Evolutionary conservation across 768 basidiomycete species (phyloP), one percentile per base, ranked within the genome.

Genomic region (Crassisporium funariophilum): DNA sequence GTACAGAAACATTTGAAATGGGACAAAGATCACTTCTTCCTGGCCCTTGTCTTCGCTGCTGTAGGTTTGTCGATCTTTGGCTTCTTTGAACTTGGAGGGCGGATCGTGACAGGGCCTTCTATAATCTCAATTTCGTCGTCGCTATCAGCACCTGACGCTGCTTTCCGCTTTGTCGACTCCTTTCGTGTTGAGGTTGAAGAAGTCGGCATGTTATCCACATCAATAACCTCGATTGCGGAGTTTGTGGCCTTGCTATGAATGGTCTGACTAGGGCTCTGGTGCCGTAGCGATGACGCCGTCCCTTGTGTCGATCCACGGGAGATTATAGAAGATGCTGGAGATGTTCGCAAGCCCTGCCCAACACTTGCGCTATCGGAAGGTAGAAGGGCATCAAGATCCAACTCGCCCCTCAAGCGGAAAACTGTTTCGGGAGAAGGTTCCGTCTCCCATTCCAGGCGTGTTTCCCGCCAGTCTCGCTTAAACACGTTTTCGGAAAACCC

Each of bases 401-500:
- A 13, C 17, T 61, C 63, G 16, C 50, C 53, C 43, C 53, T 61
- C 29, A 61, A 27, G 31, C 53, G 55, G 24, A 44, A 41, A 20
- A 58, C 20, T 23, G 49, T 41, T 25, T 61, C 52, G 19, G 50
- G 46, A 16, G 60, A 42, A 19, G 54, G 49, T 10, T 68, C 69
- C 17, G 60, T 58, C 22, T 76, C 73, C 35, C 72, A 57, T 17
- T 72, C 64, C 47, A 83, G 58, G 41, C 87, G 73, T 3, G 83
- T 82, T 64, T 90, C 88, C 38, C 86, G 73, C 86, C 87, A 91
- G 61, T 91, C 89, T 20, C 88, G 74, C 46, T 76, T 73, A 61
- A 88, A 88, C 3, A 88, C 53, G 47, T 74, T 82, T 56, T 91
- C 87, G 0, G 75, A 67, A 5, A 85, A 55, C 0, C 79, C 80